These are phyloP conservation scores for Endotrypanum monterogeii DNA, from an alignment of 208 protist species.

Conservation along the genomic window DNA sequence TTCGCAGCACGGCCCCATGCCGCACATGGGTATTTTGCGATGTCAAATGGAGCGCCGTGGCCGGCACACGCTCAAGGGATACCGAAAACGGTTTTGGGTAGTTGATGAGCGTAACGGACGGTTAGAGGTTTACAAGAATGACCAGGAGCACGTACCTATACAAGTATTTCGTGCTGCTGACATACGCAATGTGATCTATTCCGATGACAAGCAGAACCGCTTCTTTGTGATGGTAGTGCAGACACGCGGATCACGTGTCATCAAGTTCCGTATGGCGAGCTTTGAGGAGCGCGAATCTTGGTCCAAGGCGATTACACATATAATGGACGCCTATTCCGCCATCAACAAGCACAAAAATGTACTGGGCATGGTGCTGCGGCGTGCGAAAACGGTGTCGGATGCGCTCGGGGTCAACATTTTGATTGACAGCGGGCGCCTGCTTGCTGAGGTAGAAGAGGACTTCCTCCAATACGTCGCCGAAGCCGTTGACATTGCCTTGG, in stretches of 20 bases:
- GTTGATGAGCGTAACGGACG: conserved; percentile 50
- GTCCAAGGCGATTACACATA: conserved; percentile 62
- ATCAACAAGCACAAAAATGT: conserved; percentile 67
- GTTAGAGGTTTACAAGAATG: conserved; percentile 88
- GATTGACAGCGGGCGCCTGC: conserved; percentile 47
- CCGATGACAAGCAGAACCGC: conserved; percentile 80
- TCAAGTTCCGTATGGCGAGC: conserved; percentile 74
- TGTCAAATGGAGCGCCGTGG: conserved; percentile 54
- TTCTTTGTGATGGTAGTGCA: conserved; percentile 76
- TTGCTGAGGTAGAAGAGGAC: conserved; percentile 62
- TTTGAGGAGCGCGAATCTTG: conserved; percentile 74
- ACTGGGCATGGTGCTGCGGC: conserved; percentile 49
- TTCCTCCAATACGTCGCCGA: conserved; percentile 82
- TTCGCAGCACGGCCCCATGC: conserved; percentile 21
- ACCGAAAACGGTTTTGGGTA: conserved; percentile 87
- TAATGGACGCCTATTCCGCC: conserved; percentile 67
- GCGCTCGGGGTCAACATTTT: conserved; percentile 64
- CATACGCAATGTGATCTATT: conserved; percentile 69
- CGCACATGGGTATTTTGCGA: conserved; percentile 73
- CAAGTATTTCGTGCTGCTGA: conserved; percentile 49
- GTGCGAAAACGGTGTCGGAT: conserved; percentile 44
- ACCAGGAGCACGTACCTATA: conserved; percentile 67
- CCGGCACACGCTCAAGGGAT: conserved; percentile 43
- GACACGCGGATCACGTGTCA: conserved; percentile 38
- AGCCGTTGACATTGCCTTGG: conserved; percentile 71